phyloP scores from a whole-genome alignment of 106 monocot species.

The Dendrobium catenatum region DNA sequence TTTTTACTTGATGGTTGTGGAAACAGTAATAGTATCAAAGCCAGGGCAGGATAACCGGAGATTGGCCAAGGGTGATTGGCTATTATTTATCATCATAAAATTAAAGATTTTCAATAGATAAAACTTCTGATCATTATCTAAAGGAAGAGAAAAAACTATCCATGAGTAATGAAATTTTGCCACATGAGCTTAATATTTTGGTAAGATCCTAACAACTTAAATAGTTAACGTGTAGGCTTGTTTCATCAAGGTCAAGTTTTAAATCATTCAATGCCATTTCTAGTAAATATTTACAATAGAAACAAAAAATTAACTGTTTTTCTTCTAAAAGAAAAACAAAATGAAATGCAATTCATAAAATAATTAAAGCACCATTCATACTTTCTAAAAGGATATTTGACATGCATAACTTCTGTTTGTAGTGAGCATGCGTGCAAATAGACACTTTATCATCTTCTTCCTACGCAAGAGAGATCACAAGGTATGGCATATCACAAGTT shows the following conservation, averaged over 20 bases:
- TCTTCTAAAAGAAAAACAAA: too few species aligned
- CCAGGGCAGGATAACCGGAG: not conserved
- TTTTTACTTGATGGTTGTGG: not conserved
- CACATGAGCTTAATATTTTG: not conserved
- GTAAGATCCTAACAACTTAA: not conserved
- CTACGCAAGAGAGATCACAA: too few species aligned
- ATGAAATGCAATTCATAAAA: too few species aligned
- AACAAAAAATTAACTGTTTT: not conserved
- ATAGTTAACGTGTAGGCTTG: not conserved
- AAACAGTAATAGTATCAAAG: slow-evolving; percentile 1
- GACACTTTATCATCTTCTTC: too few species aligned
- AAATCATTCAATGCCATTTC: not conserved
- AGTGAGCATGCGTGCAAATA: too few species aligned
- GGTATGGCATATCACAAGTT: too few species aligned
- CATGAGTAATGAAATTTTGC: too few species aligned
- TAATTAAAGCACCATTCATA: not conserved
- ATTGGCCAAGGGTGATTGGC: not conserved
- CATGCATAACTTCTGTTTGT: not conserved
- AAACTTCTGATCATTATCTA: not conserved
- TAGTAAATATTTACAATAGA: not conserved
- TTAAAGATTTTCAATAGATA: not conserved
- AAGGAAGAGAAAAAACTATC: not conserved
- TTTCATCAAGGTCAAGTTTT: not conserved
- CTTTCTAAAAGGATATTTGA: not conserved
- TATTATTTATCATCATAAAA: not conserved